Conservation (phyloP, 1,284 basidiomycete species). For the Pholiota adiposa region DNA sequence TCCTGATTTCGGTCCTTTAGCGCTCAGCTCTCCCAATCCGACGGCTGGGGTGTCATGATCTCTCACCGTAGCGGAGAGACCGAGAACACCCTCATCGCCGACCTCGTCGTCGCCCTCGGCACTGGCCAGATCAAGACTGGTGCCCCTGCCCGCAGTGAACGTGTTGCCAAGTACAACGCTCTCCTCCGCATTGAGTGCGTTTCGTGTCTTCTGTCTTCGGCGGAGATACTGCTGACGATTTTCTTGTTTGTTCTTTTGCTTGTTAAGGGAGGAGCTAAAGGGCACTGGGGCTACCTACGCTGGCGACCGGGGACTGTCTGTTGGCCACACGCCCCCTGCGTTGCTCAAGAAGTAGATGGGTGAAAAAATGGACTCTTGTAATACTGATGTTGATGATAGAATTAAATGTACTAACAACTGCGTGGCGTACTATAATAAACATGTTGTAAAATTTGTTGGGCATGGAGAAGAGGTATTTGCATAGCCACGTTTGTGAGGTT, state of each 20-base stretch:
- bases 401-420: constrained; percentile 9
- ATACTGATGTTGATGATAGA: constrained; percentile 4
- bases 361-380: not conserved
- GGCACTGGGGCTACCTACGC: constrained; percentile 72
- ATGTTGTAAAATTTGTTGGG: constrained; percentile 6
- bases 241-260: too few species aligned
- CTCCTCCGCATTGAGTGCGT: constrained; percentile 90
- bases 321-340: constrained; percentile 73
- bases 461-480: too few species aligned
- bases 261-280: constrained; percentile 84
- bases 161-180: constrained; percentile 93
- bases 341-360: constrained; percentile 67
- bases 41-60: constrained; percentile 99
- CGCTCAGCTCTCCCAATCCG: constrained; percentile 95
- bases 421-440: constrained; percentile 1
- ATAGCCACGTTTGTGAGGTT: too few species aligned
- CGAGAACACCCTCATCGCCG: constrained; percentile 96
- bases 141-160: constrained; percentile 92
- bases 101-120: constrained; percentile 94
- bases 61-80: constrained; percentile 99
- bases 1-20: constrained; percentile 42
- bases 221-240: too few species aligned
- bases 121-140: constrained; percentile 98
- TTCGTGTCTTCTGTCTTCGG: not conserved
- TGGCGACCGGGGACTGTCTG: constrained; percentile 80